These are phyloP conservation scores for Clonostachys rosea DNA, from an alignment of 2,329 filamentous ascomycete genomes.

Conservation along the genomic window DNA sequence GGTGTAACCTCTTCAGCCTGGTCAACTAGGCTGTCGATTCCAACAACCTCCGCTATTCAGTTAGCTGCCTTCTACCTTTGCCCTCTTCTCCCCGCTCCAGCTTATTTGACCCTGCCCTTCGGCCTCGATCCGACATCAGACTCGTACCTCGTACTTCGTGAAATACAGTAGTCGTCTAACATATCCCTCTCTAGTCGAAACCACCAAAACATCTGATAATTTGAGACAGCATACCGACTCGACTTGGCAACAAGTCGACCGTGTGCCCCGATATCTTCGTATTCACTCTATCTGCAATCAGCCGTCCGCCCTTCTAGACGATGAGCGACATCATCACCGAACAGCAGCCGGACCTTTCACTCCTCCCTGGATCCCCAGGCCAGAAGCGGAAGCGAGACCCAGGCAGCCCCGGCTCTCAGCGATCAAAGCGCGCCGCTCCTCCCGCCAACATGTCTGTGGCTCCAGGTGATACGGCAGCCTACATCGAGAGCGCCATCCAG, in stretches of 20 bases:
- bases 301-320: conserved; percentile 1
- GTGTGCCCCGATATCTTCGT: not conserved
- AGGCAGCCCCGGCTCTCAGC: conserved; percentile 43
- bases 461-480: conserved; percentile 39
- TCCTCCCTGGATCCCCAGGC: conserved; percentile 33
- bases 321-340: conserved; percentile 43
- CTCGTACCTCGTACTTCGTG: too few species aligned
- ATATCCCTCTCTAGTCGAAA: not conserved
- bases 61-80: too few species aligned
- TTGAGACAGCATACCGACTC: not conserved
- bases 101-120: too few species aligned
- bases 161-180: not conserved
- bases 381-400: conserved; percentile 52
- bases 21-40: too few species aligned
- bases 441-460: conserved; percentile 37
- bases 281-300: not conserved
- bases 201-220: not conserved
- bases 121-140: too few species aligned
- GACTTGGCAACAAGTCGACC: not conserved
- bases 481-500: conserved; percentile 50
- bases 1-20: too few species aligned
- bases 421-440: conserved; percentile 42
- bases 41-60: too few species aligned
- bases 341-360: conserved; percentile 43
- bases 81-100: too few species aligned